Evolutionary conservation across 257 asterid species (phyloP).

Genomic region (Henckelia pumila): DNA sequence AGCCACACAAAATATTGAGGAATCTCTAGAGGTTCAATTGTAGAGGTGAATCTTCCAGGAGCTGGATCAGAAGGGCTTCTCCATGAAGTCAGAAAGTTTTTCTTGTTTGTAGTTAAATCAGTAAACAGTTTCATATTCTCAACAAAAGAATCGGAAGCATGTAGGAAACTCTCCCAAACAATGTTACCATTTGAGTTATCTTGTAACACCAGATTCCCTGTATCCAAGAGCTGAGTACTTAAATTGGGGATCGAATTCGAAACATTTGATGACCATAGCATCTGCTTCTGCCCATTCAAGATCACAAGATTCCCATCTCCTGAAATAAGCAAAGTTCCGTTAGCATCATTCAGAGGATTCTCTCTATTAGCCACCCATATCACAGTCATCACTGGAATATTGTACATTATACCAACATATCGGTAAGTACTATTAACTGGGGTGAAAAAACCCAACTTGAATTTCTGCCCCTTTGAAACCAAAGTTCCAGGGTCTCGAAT

Average conservation of each 20-base stretch:
- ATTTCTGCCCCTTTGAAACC: conserved; percentile 28
- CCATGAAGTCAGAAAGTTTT: conserved; percentile 38
- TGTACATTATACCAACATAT: conserved; percentile 54
- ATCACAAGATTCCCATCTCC: no score
- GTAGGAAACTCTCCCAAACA: conserved; percentile 26
- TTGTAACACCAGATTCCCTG: conserved; percentile 38
- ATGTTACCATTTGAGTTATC: neutral
- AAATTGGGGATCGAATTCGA: conserved; percentile 13
- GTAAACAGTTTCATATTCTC: conserved; percentile 18
- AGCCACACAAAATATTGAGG: conserved; percentile 17
- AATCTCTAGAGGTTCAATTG: conserved; percentile 1
- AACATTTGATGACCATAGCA: conserved; percentile 39
- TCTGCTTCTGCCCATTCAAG: conserved; percentile 34
- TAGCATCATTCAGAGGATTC: no score
- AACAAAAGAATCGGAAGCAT: conserved; percentile 17
- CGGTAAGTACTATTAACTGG: conserved; percentile 15
- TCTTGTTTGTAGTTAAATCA: conserved; percentile 17
- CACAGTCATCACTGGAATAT: conserved; percentile 23
- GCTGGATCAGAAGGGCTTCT: conserved; percentile 48
- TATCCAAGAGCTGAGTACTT: conserved; percentile 35
- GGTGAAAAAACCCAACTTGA: no score
- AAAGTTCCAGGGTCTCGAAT: conserved; percentile 37
- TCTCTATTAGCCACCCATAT: no score
- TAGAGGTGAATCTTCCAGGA: conserved; percentile 39
- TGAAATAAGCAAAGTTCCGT: no score